phyloP scores from a whole-genome alignment of 257 asterid species.

The Lithospermum erythrorhizon region DNA sequence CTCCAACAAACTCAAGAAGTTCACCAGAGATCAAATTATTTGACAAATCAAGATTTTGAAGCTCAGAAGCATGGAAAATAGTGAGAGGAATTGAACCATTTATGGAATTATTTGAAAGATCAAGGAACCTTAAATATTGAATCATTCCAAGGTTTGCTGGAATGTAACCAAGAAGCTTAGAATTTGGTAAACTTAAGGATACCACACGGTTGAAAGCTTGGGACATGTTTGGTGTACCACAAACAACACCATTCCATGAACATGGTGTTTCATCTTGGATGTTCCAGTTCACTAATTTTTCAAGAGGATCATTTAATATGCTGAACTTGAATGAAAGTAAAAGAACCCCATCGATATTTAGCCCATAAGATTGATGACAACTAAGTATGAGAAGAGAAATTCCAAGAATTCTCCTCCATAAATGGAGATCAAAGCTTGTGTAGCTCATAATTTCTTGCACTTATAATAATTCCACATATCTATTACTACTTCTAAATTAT shows the following conservation, averaged over 20 bases:
- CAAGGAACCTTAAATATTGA: constrained; percentile 34
- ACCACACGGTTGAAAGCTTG: constrained; percentile 55
- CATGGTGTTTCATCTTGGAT: constrained; percentile 54
- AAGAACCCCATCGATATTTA: constrained; percentile 64
- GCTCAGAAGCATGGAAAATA: constrained; percentile 49
- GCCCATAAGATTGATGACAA: constrained; percentile 30
- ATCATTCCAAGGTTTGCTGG: constrained; percentile 64
- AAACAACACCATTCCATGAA: constrained; percentile 70
- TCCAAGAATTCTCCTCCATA: constrained; percentile 32
- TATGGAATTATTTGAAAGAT: constrained; percentile 70
- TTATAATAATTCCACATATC: constrained; percentile 38
- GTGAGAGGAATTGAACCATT: constrained; percentile 71
- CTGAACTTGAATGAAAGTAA: constrained; percentile 55
- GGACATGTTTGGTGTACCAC: constrained; percentile 44
- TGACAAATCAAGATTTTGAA: constrained; percentile 54
- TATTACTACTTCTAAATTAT: constrained; percentile 1
- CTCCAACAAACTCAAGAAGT: constrained; percentile 46
- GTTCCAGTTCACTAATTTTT: constrained; percentile 48
- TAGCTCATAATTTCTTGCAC: constrained; percentile 36
- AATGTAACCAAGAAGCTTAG: constrained; percentile 54
- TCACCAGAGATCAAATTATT: constrained; percentile 66
- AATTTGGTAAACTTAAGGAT: constrained; percentile 44
- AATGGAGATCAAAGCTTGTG: constrained; percentile 25
- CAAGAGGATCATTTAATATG: constrained; percentile 47
- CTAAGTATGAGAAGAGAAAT: constrained; percentile 17